Evolutionary conservation across 2,329 filamentous ascomycete genomes (phyloP), one percentile per base, ranked within the genome.

Genomic region (Pseudocercospora cruenta): DNA sequence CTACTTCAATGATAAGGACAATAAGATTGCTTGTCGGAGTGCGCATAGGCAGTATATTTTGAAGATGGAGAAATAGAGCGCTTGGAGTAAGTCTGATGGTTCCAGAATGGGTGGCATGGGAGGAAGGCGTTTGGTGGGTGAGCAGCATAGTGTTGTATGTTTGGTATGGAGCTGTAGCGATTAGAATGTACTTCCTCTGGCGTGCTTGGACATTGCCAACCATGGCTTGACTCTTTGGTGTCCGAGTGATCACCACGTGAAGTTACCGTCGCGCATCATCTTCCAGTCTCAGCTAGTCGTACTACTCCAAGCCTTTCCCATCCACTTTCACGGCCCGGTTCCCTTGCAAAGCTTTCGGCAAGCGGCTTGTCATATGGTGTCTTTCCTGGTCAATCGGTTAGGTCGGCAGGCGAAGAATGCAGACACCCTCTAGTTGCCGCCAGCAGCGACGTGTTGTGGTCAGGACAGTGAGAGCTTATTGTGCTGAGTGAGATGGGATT

Each of bases 351-450:
- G 26, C 26, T 33, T 12, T 55, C 26, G 51, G 26, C 24, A 31
- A 14, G 51, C 51, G 26, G 21, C 14, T 28, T 54, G 9, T 26
- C 9, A 10, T 28, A 54, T 51, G 51, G 16, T 43, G 14, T 43
- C 39, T 43, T 43, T 43, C 39, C 39, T 43, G 39, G 24, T 55
- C 26, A 33, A 55, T 33, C 51, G 51, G 51, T 14, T 55, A 55
- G 51, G 26, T 31, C 51, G 51, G 51, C 51, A 55, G 21, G 51
- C 51, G 24, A 55, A 55, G 26, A 19, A 55, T 28, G 24, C 51
- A 55, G 51, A 55, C 51, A 55, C 16, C 51, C 51, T 55, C 51
- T 55, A 55, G 51, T 26, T 26, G 24, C 51, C 51, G 51, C 16
- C 12, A 31, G 24, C 12, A 55, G 16, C 16, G 51, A 33, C 51